Percentiles rank a stretch among this genome's conserved stretches.
Conservation (phyloP, 2,329 filamentous ascomycete genomes). For the Graphilbum ipis-grandicollis region DNA sequence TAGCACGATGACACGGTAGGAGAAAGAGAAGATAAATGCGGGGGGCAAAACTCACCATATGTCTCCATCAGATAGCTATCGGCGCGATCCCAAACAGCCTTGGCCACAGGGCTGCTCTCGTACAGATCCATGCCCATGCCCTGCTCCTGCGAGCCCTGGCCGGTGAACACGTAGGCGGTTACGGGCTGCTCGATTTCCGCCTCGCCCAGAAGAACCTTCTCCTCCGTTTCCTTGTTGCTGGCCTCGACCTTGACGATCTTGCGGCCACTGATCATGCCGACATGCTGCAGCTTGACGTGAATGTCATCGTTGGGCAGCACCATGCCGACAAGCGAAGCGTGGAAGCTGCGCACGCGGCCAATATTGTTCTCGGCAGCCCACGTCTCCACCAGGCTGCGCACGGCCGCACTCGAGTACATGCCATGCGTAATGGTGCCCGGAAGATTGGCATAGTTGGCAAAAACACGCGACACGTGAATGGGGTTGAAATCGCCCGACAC, state of each 20-base stretch:
- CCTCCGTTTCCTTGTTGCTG: conserved; percentile 86
- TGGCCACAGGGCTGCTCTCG: conserved; percentile 78
- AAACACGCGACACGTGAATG: conserved; percentile 94
- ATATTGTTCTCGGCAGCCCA: conserved; percentile 99
- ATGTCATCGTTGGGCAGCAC: conserved; percentile 93
- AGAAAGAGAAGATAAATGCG: background rate
- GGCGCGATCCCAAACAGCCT: conserved; percentile 94
- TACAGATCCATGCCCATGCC: conserved; percentile 99
- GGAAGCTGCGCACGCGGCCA: conserved; percentile 91
- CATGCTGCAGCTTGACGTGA: conserved; percentile 86
- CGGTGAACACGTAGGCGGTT: conserved; percentile 93
- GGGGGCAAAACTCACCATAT: conserved; percentile 50
- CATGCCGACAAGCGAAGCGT: conserved; percentile 95
- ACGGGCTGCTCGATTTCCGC: conserved; percentile 96
- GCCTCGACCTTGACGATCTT: conserved; percentile 99
- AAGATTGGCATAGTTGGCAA: conserved; percentile 87
- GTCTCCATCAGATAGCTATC: conserved; percentile 98
- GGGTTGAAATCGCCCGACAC: conserved; percentile 98
- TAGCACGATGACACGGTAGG: too few relatives aligned
- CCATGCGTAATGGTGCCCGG: conserved; percentile 96
- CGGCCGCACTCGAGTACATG: conserved; percentile 97
- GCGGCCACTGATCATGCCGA: conserved; percentile 92
- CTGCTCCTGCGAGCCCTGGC: conserved; percentile 95
- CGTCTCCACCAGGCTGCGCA: conserved; percentile 89
- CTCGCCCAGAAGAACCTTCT: conserved; percentile 88